Base-by-base conservation (phyloP, 2,329 filamentous ascomycete genomes). In the Acrocalymma vagum region DNA sequence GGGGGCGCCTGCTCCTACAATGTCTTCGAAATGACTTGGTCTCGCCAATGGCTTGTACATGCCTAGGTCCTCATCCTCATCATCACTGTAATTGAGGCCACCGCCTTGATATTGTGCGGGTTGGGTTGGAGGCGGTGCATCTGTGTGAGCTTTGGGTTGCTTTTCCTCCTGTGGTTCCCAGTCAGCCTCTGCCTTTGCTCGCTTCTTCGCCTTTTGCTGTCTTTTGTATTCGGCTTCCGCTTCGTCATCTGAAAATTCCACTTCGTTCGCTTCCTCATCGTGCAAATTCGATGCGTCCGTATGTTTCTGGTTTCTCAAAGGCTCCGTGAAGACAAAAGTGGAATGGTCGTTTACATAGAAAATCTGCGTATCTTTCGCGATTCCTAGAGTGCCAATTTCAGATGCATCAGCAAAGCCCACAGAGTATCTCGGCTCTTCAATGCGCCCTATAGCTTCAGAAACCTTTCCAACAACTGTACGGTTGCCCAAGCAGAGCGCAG, bases 161-260 rank as follows among this genome's bases (percentile, higher is more conserved):
- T 44, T 25, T n/a, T 44, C 35, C 9, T 54, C 45, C 29, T 52
- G 47, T 9, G 52, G 54, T n/a, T 62, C 56, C 11, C 55, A 48
- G 26, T 58, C 58, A 30, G 51, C 52, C 20, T 69, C 61, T 9
- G 45, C 62, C 28, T 67, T 67, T 9, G 65, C 60, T 51, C 77
- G 74, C 72, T 78, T 76, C 67, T 80, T 78, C 78, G 84, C 86
- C 77, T 85, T 84, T 51, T 64, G 49, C 47, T 64, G 59, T 37
- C 66, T 66, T 60, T 74, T 95, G 65, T 90, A 84, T 57, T 91
- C 89, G 6, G 87, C 87, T 70, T 99, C 94, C 55, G 89, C 88
- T 71, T 99, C 94, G 60, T 99, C 94, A 55, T 99, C 94, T 0
- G 93, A 96, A 67, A 97, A 97, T 64, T 97, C 94, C 56, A 90